Evolutionary conservation across 805 yeast genomes (phyloP), one percentile per base, ranked within the genome.

Genomic region (Pichia phayaonensis): DNA sequence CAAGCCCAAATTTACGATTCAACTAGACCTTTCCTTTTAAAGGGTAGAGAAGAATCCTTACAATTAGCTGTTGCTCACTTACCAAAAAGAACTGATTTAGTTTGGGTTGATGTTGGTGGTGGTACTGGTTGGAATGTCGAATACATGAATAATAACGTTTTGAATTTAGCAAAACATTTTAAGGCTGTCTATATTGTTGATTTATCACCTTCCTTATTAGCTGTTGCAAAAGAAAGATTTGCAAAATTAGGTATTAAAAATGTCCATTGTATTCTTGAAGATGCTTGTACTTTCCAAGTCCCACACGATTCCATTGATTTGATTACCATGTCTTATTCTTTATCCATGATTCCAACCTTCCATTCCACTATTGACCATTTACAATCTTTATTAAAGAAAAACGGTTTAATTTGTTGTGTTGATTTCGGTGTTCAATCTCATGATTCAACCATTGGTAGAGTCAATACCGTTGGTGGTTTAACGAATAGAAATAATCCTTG

Each of bases 81-180:
- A 38, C 55, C 61, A 36, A 71, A 69, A 47, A 45, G 64, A 26
- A 60, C 63, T 40, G 74, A 75, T 46, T 67, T 83, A 43, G 80
- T 83, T 43, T 84, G 90, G 90, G 73, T 84, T 46, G 90, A 84
- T 62, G 77, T 87, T 60, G 95, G 95, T 46, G 95, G 95, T 31
- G 95, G 95, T 23, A 86, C 95, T 7, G 95, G 95, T 45, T 74
- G 81, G 66, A 86, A 86, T 67, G 83, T 86, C 59, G 94, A 86
- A 66, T 74, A 76, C 59, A 86, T 86, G 95, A 72, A 83, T 62
- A 62, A 71, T 29, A 15, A 29, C 42, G 68, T 80, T 44, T 67
- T 76, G 46, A 73, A 80, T 15, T 64, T 82, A 42, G 56, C 69
- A 27, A 61, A 64, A 24, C 67, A 72, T 55, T 87, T 86, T 66